Evolutionary conservation across 768 basidiomycete genomes (phyloP).

Genomic region (Leccinellum rugosiceps): DNA sequence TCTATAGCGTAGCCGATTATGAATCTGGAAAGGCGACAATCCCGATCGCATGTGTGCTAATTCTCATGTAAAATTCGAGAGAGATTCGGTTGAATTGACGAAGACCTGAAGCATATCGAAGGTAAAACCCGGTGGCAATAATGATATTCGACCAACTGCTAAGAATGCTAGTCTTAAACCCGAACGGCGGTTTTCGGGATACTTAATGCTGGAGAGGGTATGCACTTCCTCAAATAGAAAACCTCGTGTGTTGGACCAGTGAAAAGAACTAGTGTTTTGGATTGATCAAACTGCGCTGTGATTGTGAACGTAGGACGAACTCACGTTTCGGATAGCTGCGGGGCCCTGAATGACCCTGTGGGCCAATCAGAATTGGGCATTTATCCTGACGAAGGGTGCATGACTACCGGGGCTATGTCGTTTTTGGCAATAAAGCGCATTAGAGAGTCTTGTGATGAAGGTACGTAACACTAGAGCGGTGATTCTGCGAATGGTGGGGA

Average conservation of each 20-base stretch:
- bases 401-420: not conserved
- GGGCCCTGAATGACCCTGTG: not conserved
- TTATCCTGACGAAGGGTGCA: not conserved
- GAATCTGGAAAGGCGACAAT: not conserved
- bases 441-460: not conserved
- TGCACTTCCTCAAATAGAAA: not conserved
- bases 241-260: not conserved
- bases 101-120: too few relatives aligned
- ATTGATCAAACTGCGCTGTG: too few relatives aligned
- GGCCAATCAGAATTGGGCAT: not conserved
- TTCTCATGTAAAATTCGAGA: not conserved
- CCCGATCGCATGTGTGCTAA: not conserved
- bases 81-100: not conserved
- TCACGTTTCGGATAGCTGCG: not conserved
- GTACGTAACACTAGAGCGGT: not conserved
- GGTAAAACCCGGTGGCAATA: not conserved
- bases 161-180: not conserved
- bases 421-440: not conserved
- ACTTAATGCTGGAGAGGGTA: not conserved
- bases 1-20: too few relatives aligned
- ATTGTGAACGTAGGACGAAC: not conserved
- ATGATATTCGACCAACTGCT: not conserved
- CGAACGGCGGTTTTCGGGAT: too few relatives aligned
- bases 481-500: too few relatives aligned
- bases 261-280: not conserved